Evolutionary conservation across 306 rosid genomes (phyloP), one percentile per base, ranked within the genome.

Genomic region (Mucuna pruriens): DNA sequence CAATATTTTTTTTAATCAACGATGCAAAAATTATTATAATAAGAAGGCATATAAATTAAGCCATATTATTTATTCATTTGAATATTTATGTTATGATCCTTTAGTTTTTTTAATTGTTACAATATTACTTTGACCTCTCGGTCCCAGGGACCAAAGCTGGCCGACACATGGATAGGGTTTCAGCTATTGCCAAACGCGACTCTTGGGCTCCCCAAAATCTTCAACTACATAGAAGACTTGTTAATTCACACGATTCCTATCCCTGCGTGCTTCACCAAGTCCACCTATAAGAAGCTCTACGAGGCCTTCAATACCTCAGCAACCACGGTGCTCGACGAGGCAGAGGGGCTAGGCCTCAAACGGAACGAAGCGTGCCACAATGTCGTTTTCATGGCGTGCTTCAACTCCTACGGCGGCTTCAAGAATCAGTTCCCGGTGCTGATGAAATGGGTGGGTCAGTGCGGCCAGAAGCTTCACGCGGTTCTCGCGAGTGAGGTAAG

Each of bases 291-390:
- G 8, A 89, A 73, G 54, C 87, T 94, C 6, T 84, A 83, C 88
- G 75, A 88, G 1, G 87, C 73, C 34, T 67, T 67, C 54, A 10
- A 10, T 19, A 11, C 19, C 0, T 7, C 23, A 33, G 73, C 73
- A 2, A 40, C 33, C 0, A 44, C 80, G 6, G 17, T 89, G 44
- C 33, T 91, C 26, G 86, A 92, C 54, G 88, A 85, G 57, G 95
- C 98, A 0, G 86, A 84, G 49, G 22, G 63, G 0, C 79, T 77
- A 0, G 91, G 91, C 12, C 55, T 94, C 5, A 4, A 86, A 3
- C 77, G 90, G 49, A 83, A 76, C 13, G 94, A 89, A 55, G 97
- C 98, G 4, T 86, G 91, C 38, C 97, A 94, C 55, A 92, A 94
- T 31, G 29, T 94, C 1, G 36, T 92, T 16, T 94, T 94, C 80